Conservation (phyloP, 1,139 yeast species). For the Protomyces gravidus region DNA sequence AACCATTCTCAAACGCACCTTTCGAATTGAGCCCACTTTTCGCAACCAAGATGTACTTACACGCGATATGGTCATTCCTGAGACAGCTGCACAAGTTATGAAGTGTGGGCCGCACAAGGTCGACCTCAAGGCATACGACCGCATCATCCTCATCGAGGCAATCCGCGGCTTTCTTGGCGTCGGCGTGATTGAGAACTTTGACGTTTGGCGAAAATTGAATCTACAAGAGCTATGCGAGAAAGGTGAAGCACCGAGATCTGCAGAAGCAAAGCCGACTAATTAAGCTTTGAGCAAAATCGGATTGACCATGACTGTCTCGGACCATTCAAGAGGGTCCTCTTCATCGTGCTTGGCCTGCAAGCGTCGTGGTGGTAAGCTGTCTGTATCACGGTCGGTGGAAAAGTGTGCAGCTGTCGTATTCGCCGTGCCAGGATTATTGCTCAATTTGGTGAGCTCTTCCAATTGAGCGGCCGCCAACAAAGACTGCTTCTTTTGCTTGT, state of each 20-base stretch:
- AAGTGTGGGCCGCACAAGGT: constrained; percentile 70
- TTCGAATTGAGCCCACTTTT: constrained; percentile 75
- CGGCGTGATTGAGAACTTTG: constrained; percentile 68
- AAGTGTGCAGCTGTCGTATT: no score
- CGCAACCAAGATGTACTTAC: constrained; percentile 72
- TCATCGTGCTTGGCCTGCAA: no score
- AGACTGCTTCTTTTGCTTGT: constrained; percentile 3
- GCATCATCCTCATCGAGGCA: constrained; percentile 76
- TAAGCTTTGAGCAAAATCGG: no score
- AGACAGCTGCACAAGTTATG: constrained; percentile 70
- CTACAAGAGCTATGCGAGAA: constrained; percentile 52
- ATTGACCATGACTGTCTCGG: no score
- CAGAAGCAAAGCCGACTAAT: no score
- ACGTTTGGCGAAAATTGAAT: constrained; percentile 53
- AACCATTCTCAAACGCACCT: constrained; percentile 40
- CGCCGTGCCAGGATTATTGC: no score
- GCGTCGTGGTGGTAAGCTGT: no score
- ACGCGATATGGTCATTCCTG: constrained; percentile 63
- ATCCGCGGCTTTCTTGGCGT: constrained; percentile 74
- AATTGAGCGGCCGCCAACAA: not conserved
- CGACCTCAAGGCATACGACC: constrained; percentile 74
- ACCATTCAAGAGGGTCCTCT: no score
- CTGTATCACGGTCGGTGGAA: no score
- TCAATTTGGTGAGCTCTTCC: no score
- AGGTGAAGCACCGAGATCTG: not conserved